Base-by-base conservation (phyloP, 75 land plant species). In the Pinus tabuliformis region DNA sequence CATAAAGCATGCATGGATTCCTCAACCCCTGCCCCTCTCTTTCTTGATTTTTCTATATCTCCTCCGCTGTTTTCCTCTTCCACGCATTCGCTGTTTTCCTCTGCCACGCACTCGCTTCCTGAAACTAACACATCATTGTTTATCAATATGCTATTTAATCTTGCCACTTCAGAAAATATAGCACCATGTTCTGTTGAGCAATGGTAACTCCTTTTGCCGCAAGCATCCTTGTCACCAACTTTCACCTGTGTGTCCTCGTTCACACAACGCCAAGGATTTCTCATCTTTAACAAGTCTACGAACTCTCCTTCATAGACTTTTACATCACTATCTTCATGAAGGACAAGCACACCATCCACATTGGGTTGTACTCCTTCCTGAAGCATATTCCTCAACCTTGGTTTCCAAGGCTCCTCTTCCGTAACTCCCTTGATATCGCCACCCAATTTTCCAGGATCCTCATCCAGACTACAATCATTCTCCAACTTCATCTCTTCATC, bases 341-440 rank as follows among this genome's bases (percentile, higher is more conserved):
- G 22, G 42, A 21, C 49, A 33, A 18, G 24, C 45, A 71, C 21
- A 52, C 13, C n/a, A 54, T 26, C 54, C 37, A 42, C 26, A 24
- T 36, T 70, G 59, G 61, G 77, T 4, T 49, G 52, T 73, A 45
- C 62, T 36, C 24, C 56, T 39, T 33, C 39, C 52, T 57, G 72
- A 11, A 15, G 49, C 74, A 56, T 45, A 79, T 85, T 62, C 68
- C 68, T 72, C 79, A 73, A 33, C 57, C 65, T 74, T 75, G 60
- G 80, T 60, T 86, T 83, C 62, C 81, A 85, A 16, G 80, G 80
- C 58, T 82, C 85, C 72, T 82, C 87, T 64, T 84, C 83, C 37
- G 68, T 70, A 59, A 57, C 70, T 15, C 82, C 78, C 12, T 74
- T 70, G 59, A 81, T 79, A 60, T 84, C 86, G 33, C 78, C 86